Evolutionary conservation across 345 rosid genomes (phyloP), one percentile per base, ranked within the genome.

Genomic region (thale cress (Arabidopsis thaliana)): DNA sequence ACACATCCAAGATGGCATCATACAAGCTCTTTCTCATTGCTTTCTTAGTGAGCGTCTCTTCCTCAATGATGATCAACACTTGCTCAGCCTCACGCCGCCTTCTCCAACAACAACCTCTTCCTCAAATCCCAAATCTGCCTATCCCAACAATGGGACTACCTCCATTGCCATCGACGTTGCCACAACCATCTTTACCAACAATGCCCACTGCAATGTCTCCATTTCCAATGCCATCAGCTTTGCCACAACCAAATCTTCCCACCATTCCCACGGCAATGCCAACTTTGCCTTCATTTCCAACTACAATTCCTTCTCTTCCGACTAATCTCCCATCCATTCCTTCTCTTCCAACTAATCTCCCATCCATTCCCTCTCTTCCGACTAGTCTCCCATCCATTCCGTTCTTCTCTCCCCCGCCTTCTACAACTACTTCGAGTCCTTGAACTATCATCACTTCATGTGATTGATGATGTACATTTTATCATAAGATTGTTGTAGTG

Each of bases 101-200:
- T 76, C 79, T 76, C 49, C 79, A 68, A 22, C 73, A 75, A 60
- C 74, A 68, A 42, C 75, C 79, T 59, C 44, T 69, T 59, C 79
- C 79, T 51, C 74, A 76, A 25, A 68, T 68, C 53, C 79, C 79
- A 13, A 75, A 23, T 34, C 1, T 75, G 2, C 74, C 74, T 51
- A 51, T 59, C 48, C 79, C 79, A 1, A 51, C 44, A 6, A 61
- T 45, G 74, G 79, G 79, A 60, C 49, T 76, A 53, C 73, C 73
- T 69, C 74, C 56, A 32, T 44, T 57, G 12, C 64, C 73, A 69
- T 69, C 73, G 20, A 69, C 58, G n/a, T 59, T 71, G 51, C 74
- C 65, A 22, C 65, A 57, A 57, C 74, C 73, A 69, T 30, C 44
- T 11, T 30, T 37, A 50, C 50, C 61, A 50, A 40, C 57, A 8